These are phyloP conservation scores for Debaryomyces subglobosus DNA, from an alignment of 1,139 yeast species.

Conservation along the genomic window DNA sequence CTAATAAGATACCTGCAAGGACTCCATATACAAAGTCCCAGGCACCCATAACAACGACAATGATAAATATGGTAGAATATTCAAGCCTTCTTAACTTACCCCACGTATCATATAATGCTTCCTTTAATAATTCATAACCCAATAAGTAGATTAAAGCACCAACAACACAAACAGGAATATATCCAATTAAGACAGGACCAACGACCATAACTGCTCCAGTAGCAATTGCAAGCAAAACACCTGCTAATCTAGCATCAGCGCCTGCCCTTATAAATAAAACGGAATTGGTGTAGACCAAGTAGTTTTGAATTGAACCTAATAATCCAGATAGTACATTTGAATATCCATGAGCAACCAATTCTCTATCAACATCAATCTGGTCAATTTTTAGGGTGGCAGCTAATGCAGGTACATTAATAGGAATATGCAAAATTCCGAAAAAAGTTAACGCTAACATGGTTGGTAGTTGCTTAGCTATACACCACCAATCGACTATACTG, in stretches of 20 bases:
- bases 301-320: constrained; percentile 88
- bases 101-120: constrained; percentile 82
- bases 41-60: constrained; percentile 91
- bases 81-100: constrained; percentile 78
- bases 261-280: constrained; percentile 92
- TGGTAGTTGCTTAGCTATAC: constrained; percentile 72
- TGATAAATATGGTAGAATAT: constrained; percentile 78
- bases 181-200: constrained; percentile 93
- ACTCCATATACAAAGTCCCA: constrained; percentile 95
- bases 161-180: constrained; percentile 92
- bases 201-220: constrained; percentile 79
- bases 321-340: constrained; percentile 88
- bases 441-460: constrained; percentile 95
- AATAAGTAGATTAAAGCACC: constrained; percentile 87
- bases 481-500: constrained; percentile 69
- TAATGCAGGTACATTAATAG: constrained; percentile 94
- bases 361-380: constrained; percentile 87
- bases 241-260: constrained; percentile 87
- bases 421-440: constrained; percentile 94
- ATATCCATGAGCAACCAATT: constrained; percentile 91
- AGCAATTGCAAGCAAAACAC: constrained; percentile 79
- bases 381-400: constrained; percentile 90
- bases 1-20: constrained; percentile 84
- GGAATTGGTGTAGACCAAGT: constrained; percentile 91
- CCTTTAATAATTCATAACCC: constrained; percentile 87